A percentile compares a stretch with the other conserved stretches of the same genome.
These are phyloP conservation scores for Magnaporthiopsis rhizophila DNA, from an alignment of 2,329 filamentous ascomycete genomes.

Conservation along the genomic window DNA sequence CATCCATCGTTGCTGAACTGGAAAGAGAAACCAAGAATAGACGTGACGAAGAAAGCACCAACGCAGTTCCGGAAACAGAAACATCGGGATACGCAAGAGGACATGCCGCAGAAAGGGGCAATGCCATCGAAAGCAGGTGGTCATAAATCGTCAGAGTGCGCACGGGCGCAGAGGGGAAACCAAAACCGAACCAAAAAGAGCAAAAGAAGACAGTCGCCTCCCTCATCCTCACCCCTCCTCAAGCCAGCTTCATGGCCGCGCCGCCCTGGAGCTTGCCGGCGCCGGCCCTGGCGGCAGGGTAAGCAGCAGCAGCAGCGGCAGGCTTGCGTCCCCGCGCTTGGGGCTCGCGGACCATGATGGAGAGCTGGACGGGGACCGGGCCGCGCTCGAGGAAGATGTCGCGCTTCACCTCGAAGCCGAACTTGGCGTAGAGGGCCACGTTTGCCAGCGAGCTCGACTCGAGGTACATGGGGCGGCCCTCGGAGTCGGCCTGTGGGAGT, in stretches of 20 bases:
- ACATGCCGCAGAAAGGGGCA: not conserved
- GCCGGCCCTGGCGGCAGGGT: not conserved
- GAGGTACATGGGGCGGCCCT: slow-evolving; percentile 64
- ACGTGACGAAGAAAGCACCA: not conserved
- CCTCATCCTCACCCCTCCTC: not conserved
- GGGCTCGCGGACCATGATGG: slow-evolving; percentile 78
- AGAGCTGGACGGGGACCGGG: slow-evolving; percentile 53
- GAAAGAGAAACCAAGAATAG: not conserved
- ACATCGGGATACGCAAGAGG: too few relatives aligned
- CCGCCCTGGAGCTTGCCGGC: slow-evolving; percentile 5
- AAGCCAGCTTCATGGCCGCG: not conserved
- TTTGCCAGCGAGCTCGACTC: slow-evolving; percentile 68
- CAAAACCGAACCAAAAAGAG: not conserved
- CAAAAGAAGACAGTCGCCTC: not conserved
- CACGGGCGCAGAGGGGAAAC: too few relatives aligned
- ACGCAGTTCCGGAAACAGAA: not conserved
- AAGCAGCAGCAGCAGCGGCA: not conserved
- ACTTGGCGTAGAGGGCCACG: slow-evolving; percentile 63
- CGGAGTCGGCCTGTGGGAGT: slow-evolving; percentile 51
- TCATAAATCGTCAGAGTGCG: not conserved
- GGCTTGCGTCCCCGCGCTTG: slow-evolving; percentile 11
- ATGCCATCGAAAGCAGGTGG: not conserved
- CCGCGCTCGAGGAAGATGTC: slow-evolving; percentile 56
- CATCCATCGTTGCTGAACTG: not conserved
- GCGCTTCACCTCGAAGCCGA: slow-evolving; percentile 61